Evolutionary conservation across 257 asterid genomes (phyloP).

Genomic region (Nicotiana obtusifolia): DNA sequence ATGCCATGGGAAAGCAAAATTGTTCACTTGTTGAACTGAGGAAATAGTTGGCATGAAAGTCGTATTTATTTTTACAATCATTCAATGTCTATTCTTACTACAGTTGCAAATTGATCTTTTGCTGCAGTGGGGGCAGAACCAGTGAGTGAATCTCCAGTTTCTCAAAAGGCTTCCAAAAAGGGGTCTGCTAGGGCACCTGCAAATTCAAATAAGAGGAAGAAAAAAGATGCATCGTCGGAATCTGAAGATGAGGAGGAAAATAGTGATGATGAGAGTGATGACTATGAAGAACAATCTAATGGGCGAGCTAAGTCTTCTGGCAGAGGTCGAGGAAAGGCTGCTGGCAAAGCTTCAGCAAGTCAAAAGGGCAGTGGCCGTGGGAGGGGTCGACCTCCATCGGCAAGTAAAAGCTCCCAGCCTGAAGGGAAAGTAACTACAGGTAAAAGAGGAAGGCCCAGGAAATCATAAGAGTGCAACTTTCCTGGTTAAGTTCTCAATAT

Average conservation of each 20-base stretch:
- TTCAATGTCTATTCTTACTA: not conserved
- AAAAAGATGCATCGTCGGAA: conserved; percentile 45
- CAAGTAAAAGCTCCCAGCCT: conserved; percentile 18
- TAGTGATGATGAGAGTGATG: conserved; percentile 25
- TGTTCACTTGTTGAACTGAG: not conserved
- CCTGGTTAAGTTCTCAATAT: not conserved
- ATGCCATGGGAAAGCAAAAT: not conserved
- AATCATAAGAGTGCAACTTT: conserved; percentile 26
- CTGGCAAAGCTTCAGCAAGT: conserved; percentile 29
- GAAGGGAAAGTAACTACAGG: conserved; percentile 38
- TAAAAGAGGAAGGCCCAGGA: conserved; percentile 69
- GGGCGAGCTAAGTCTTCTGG: conserved; percentile 39
- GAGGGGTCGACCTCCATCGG: conserved; percentile 54
- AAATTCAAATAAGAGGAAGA: conserved; percentile 63
- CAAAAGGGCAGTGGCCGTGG: conserved; percentile 57
- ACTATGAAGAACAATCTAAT: conserved; percentile 44
- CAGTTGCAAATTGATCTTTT: conserved; percentile 6
- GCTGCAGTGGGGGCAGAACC: conserved; percentile 42
- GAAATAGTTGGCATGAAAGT: not conserved
- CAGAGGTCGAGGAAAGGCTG: conserved; percentile 46
- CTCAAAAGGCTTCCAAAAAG: conserved; percentile 37
- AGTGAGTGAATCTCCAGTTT: conserved; percentile 18
- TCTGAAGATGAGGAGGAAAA: conserved; percentile 48
- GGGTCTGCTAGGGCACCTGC: conserved; percentile 33
- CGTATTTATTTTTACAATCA: not conserved